Percentiles rank a stretch among this genome's conserved stretches.
Conservation (phyloP, 73 alveolate genomes). For the Paramecium pentaurelia region DNA sequence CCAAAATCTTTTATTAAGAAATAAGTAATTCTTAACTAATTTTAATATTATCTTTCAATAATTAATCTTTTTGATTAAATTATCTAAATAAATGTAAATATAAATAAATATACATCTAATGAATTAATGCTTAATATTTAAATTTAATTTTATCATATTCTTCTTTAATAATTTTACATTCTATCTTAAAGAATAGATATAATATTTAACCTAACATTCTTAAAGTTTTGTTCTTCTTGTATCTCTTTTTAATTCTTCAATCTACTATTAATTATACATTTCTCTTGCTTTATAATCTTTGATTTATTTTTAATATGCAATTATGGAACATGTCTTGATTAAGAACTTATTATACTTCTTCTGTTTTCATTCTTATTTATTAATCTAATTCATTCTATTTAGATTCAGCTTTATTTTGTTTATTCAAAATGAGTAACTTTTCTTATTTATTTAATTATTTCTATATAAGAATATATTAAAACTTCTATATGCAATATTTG, state of each 20-base stretch:
- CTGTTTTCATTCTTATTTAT: neutral
- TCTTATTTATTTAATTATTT: neutral
- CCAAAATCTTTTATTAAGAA: neutral
- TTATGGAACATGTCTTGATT: neutral
- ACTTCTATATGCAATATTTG: neutral
- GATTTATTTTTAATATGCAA: neutral
- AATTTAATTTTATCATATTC: neutral
- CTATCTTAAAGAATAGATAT: neutral
- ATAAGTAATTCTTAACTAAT: neutral
- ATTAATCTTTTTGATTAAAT: neutral
- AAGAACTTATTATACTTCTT: neutral
- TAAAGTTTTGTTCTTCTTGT: neutral
- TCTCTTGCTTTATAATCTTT: neutral
- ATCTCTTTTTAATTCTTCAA: conserved; percentile 18
- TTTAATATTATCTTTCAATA: neutral
- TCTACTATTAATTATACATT: neutral
- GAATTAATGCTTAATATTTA: neutral
- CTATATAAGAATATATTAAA: neutral
- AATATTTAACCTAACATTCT: neutral
- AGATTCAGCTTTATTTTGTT: neutral
- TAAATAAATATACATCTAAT: neutral
- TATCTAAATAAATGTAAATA: neutral
- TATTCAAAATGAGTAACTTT: neutral
- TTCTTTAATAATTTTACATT: neutral
- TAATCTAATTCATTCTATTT: neutral